Evolutionary conservation across 352 stramenopile species (phyloP), one percentile per base, ranked within the genome.

Genomic region (Phytophthora ohioensis): DNA sequence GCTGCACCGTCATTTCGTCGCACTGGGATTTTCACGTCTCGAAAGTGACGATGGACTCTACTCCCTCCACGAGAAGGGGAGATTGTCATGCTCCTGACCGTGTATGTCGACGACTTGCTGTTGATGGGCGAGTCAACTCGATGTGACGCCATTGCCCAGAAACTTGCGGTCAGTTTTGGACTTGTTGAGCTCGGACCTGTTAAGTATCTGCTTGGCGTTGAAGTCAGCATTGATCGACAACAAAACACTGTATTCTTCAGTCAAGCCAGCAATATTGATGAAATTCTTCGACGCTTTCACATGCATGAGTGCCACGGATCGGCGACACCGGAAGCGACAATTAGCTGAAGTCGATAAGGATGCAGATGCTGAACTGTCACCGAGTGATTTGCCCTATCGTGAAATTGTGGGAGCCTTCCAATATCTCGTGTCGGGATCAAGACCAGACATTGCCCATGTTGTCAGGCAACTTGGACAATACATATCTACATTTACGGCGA

Each of bases 11-110:
- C 54, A 60, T 27, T 6, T 60, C 4, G 38, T 60, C 30, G 39
- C 39, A 30, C 36, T 60, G 3, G 27, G 54, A 12, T 60, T 60
- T 27, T 11, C 6, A 15, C 38, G 54, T 10, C 21, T 60, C 5
- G 54, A 51, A 32, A 60, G 54, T 41, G 39, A 60, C 31, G 21
- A 60, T 51, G 54, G 54, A 10, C 61, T 42, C 8, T 43, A 15
- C 15, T 8, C 38, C 5, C 38, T 43, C 5, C 5, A 13, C 38
- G 38, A 43, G 38, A 43, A 43, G 38, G 38, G 38, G 38, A 43
- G 38, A 12, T 43, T 13, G 9, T 12, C 5, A 43, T 43, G 38
- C 38, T 43, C 5, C 38, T 43, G 5, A 43, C 38, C 3, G 38
- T 43, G 3, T 43, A 43, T 12, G 38, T 43, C 3, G 38, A 43